Evolutionary conservation across 2,329 filamentous ascomycete species (phyloP).

Genomic region (Fusarium paranaense): DNA sequence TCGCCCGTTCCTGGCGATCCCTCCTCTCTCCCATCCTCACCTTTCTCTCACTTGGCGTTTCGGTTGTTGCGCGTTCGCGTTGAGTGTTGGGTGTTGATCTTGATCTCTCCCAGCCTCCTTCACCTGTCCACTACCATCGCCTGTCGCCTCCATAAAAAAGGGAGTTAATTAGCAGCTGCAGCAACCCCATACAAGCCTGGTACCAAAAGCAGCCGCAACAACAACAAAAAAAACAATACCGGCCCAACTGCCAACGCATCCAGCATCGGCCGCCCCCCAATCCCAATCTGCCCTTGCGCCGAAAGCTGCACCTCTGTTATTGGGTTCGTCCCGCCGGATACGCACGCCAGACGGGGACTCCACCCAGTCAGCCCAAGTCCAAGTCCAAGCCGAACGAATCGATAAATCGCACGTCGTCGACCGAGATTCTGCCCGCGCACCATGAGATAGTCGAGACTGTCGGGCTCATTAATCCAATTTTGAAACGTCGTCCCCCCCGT

Average conservation of each 20-base stretch:
- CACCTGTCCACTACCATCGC: not conserved
- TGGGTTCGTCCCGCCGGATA: slow-evolving; percentile 37
- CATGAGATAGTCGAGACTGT: slow-evolving; percentile 57
- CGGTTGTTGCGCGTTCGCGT: slow-evolving; percentile 21
- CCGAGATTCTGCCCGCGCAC: slow-evolving; percentile 48
- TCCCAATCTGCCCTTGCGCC: slow-evolving; percentile 34
- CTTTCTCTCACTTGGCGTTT: slow-evolving; percentile 18
- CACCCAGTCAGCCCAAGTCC: slow-evolving; percentile 26
- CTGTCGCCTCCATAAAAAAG: slow-evolving; percentile 29
- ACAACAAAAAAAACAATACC: slow-evolving; percentile 34
- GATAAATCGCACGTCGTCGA: slow-evolving; percentile 49
- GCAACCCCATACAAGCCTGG: slow-evolving; percentile 16
- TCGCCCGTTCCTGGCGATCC: slow-evolving; percentile 34
- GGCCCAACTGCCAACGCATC: slow-evolving; percentile 36
- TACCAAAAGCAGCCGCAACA: slow-evolving; percentile 27
- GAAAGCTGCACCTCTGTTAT: slow-evolving; percentile 37
- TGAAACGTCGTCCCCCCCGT: slow-evolving; percentile 28
- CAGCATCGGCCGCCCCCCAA: slow-evolving; percentile 38
- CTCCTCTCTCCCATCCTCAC: slow-evolving; percentile 14
- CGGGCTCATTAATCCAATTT: slow-evolving; percentile 50
- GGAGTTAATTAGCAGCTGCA: slow-evolving; percentile 43
- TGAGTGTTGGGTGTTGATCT: slow-evolving; percentile 26
- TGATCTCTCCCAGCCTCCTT: slow-evolving; percentile 21
- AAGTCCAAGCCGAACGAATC: slow-evolving; percentile 40
- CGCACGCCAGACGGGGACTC: slow-evolving; percentile 40